Base-by-base conservation (phyloP, 352 stramenopile genomes). In the Globisporangium splendens region DNA sequence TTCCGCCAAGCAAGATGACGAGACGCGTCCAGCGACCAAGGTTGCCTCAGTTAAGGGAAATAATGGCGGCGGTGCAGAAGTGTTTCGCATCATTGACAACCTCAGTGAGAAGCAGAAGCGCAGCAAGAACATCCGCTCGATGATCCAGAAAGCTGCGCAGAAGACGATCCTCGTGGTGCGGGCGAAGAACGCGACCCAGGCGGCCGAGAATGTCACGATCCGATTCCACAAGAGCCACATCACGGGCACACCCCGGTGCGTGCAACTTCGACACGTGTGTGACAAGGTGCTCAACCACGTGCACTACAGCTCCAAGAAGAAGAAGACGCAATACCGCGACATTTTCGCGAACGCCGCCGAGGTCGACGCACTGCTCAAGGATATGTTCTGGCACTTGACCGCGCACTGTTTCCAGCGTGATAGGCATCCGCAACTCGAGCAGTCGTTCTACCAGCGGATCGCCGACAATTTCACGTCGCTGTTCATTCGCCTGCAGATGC, bases 381-480 rank as follows among this genome's bases (percentile, higher is more conserved):
- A 91, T 48, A 78, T 89, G 65, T 91, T 91, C 51, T 91, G 81
- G 81, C 86, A 85, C 53, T 41, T 88, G 13, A 86, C 73, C 1
- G 72, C 79, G 0, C 66, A 79, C 44, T 79, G 69, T 21, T 91
- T 91, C 61, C 81, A 89, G 59, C 51, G 62, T 8, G 68, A 66
- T 22, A 63, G 68, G 33, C 77, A 88, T 20, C 46, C 60, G 2
- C 47, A 72, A 2, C 46, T 82, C 5, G 75, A 88, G 50, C 47
- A 69, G 11, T 60, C 52, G 3, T 83, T 87, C 39, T 86, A 86
- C 54, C 57, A 76, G 20, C 79, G 81, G 3, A 86, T 88, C n/a
- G 75, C 81, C 14, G 73, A 91, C 55, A 87, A 63, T 31, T 91
- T 89, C 46, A 86, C 81, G 0, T 64, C 70, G 7, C 65, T 91